Percentiles rank a stretch among this genome's conserved stretches.
These are phyloP conservation scores for Yamadazyma triangularis DNA, from an alignment of 1,139 yeast genomes.

Conservation along the genomic window DNA sequence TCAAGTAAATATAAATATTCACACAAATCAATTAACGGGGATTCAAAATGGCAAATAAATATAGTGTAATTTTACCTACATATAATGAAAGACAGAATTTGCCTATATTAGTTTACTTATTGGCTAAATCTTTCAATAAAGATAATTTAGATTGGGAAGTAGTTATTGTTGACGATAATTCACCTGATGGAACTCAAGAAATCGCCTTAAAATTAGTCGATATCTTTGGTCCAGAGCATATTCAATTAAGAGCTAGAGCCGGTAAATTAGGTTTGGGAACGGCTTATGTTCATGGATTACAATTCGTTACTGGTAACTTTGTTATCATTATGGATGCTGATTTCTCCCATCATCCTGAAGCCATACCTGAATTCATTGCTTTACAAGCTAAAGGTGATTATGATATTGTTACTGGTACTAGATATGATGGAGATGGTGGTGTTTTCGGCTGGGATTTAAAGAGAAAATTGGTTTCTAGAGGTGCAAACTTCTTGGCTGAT, in stretches of 20 bases:
- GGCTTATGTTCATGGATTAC: conserved; percentile 76
- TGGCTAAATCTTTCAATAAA: conserved; percentile 65
- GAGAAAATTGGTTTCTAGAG: conserved; percentile 74
- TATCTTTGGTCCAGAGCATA: conserved; percentile 62
- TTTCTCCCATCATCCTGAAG: conserved; percentile 78
- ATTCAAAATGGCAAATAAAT: conserved; percentile 38
- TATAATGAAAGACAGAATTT: conserved; percentile 69
- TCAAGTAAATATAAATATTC: no score
- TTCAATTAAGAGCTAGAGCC: conserved; percentile 67
- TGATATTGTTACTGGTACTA: conserved; percentile 83
- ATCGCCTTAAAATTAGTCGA: conserved; percentile 62
- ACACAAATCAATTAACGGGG: no score
- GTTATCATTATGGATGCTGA: conserved; percentile 87
- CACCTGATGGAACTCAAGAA: conserved; percentile 82
- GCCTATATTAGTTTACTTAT: conserved; percentile 68
- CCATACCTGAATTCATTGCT: conserved; percentile 71
- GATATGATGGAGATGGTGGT: conserved; percentile 80
- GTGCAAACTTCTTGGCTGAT: conserved; percentile 77
- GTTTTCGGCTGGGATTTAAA: conserved; percentile 85
- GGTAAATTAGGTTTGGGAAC: conserved; percentile 82
- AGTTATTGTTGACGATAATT: conserved; percentile 72
- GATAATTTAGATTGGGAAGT: conserved; percentile 71
- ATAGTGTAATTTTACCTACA: conserved; percentile 75
- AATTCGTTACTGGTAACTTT: conserved; percentile 68
- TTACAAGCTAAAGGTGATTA: conserved; percentile 61